Percentiles rank a stretch among this genome's conserved stretches.
Evolutionary conservation across 192 early-diverging fungal genomes (phyloP).

Genomic region (Phycomyces blakesleeanus): DNA sequence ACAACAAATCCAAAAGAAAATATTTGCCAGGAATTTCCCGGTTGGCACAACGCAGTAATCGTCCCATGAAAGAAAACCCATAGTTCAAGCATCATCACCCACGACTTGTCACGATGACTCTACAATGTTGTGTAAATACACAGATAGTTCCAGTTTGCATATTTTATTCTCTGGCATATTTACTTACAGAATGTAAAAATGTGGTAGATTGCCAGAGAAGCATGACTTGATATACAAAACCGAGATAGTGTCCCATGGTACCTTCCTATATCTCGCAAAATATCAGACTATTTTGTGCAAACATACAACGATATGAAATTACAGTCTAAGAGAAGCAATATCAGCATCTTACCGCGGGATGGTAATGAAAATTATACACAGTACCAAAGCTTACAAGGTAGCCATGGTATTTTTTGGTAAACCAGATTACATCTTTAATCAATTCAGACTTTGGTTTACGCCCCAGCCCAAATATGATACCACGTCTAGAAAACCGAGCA

Average conservation of each 20-base stretch:
- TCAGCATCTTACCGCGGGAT: conserved; percentile 22
- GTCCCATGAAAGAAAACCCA: conserved; percentile 32
- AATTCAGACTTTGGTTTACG: conserved; percentile 6
- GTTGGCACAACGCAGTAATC: conserved; percentile 31
- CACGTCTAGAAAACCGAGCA: conserved; percentile 16
- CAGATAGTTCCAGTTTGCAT: background rate
- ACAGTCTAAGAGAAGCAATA: no score
- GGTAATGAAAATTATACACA: conserved; percentile 35
- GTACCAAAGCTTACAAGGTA: conserved; percentile 33
- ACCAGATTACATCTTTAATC: conserved; percentile 19
- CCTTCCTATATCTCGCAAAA: conserved; percentile 20
- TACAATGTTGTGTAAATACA: background rate
- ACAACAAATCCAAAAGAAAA: conserved; percentile 28
- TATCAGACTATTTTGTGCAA: background rate
- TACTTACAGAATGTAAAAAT: conserved; percentile 21
- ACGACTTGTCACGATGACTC: conserved; percentile 30
- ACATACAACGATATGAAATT: no score
- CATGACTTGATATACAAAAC: conserved; percentile 30
- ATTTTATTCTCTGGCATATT: background rate
- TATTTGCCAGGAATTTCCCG: conserved; percentile 28
- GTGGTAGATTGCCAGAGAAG: conserved; percentile 34
- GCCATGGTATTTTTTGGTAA: conserved; percentile 29
- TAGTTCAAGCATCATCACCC: conserved; percentile 25
- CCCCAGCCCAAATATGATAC: conserved; percentile 26
- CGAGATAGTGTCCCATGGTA: conserved; percentile 26